Percentiles rank a stretch among this genome's conserved stretches.
phyloP scores from a whole-genome alignment of 108 stramenopile species.

The Seminavis robusta region DNA sequence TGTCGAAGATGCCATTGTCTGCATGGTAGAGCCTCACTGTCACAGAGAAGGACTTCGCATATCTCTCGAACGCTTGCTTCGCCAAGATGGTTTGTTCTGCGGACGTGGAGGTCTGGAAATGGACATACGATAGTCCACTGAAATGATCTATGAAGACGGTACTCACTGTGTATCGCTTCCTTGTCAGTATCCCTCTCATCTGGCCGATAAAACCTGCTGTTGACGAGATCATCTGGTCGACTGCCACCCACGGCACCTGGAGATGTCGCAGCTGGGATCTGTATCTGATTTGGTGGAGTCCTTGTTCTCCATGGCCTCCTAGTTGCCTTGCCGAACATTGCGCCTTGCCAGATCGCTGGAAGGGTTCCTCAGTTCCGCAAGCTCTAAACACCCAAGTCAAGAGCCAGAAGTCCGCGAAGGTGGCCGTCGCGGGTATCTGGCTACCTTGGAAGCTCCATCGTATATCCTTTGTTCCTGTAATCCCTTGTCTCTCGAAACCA shows the following conservation, averaged over 20 bases:
- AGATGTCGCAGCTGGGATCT: not conserved
- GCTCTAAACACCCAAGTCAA: slow-evolving; percentile 20
- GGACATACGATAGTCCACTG: slow-evolving; percentile 18
- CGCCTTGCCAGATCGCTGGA: slow-evolving; percentile 18
- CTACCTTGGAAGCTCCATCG: not conserved
- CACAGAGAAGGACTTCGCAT: slow-evolving; percentile 1
- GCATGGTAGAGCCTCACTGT: slow-evolving; percentile 39
- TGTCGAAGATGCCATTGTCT: slow-evolving; percentile 50
- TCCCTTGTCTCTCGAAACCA: no score
- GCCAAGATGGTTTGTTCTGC: slow-evolving; percentile 31
- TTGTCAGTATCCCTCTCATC: slow-evolving; percentile 31
- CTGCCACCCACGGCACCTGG: slow-evolving; percentile 41
- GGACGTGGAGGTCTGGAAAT: slow-evolving; percentile 22
- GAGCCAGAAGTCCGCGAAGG: slow-evolving; percentile 14
- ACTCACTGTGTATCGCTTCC: slow-evolving; percentile 25
- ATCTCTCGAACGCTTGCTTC: slow-evolving; percentile 43
- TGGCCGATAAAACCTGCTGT: slow-evolving; percentile 52
- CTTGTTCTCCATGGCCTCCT: slow-evolving; percentile 9
- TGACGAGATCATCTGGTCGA: slow-evolving; percentile 42
- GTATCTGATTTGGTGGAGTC: not conserved
- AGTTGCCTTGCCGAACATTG: slow-evolving; percentile 14
- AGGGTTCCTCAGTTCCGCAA: slow-evolving; percentile 12
- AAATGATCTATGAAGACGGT: slow-evolving; percentile 35
- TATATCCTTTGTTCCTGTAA: no score
- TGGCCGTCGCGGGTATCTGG: not conserved